These are phyloP conservation scores for Alternaria ventricosa DNA, from an alignment of 2,329 filamentous ascomycete species.

Conservation along the genomic window DNA sequence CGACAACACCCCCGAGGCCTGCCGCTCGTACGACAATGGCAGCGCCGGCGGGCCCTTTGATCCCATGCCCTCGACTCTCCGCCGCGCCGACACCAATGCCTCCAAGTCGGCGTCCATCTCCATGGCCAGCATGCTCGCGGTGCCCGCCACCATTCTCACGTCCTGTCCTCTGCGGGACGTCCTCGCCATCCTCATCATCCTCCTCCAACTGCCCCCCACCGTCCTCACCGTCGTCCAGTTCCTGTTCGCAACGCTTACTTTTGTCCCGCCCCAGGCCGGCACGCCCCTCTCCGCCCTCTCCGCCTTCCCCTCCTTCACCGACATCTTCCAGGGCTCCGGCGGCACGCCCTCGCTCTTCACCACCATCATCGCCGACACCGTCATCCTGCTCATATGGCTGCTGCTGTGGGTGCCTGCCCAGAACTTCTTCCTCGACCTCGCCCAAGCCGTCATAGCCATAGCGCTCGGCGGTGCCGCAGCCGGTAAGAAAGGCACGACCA, in stretches of 20 bases:
- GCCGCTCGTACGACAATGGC: conserved; percentile 37
- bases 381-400: conserved; percentile 84
- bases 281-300: conserved; percentile 78
- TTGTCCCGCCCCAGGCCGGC: conserved; percentile 79
- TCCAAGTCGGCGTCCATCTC: conserved; percentile 71
- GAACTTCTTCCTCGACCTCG: conserved; percentile 85
- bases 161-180: conserved; percentile 93
- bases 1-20: conserved; percentile 48
- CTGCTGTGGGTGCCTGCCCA: conserved; percentile 88
- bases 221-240: conserved; percentile 89
- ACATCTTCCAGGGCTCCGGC: conserved; percentile 87
- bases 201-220: conserved; percentile 89
- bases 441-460: conserved; percentile 91
- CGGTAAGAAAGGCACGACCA: conserved; percentile 70
- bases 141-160: conserved; percentile 84
- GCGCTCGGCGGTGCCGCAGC: conserved; percentile 83
- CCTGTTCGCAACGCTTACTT: conserved; percentile 90
- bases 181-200: conserved; percentile 93
- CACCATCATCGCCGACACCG: conserved; percentile 80
- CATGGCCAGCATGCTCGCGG: conserved; percentile 70
- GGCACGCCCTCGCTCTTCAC: conserved; percentile 87
- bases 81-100: conserved; percentile 69
- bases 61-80: conserved; percentile 56
- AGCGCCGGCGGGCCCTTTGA: conserved; percentile 42
- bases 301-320: conserved; percentile 78